Evolutionary conservation across 2,329 filamentous ascomycete species (phyloP).

Genomic region (Ceratocystis cubensis): DNA sequence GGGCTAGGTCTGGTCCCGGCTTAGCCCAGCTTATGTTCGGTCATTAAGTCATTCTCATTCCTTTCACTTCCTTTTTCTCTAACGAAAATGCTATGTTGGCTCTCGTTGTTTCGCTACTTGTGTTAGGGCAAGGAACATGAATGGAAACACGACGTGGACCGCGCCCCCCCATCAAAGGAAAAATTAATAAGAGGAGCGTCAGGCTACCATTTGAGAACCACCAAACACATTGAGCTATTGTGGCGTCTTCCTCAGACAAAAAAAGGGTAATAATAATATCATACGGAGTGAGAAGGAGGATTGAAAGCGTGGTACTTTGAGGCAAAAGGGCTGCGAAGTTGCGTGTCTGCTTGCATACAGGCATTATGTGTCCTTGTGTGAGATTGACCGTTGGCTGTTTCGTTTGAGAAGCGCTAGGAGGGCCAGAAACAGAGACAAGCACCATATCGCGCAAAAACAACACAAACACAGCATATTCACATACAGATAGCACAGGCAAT

Average conservation of each 20-base stretch:
- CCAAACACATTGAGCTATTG: not conserved
- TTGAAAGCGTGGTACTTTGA: conserved; percentile 8
- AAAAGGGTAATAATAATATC: not conserved
- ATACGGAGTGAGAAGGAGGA: not conserved
- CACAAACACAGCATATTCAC: not conserved
- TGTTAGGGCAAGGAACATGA: not conserved
- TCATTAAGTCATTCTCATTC: conserved; percentile 2
- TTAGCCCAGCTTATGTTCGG: not conserved
- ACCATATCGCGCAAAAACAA: not conserved
- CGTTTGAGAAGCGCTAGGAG: not conserved
- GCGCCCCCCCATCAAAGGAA: not conserved
- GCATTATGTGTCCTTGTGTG: not conserved
- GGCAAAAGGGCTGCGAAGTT: not conserved
- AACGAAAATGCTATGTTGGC: not conserved
- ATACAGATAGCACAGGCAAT: not conserved
- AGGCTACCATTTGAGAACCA: not conserved
- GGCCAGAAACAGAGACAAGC: not conserved
- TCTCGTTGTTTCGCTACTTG: conserved; percentile 4
- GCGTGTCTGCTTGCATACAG: not conserved
- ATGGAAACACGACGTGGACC: conserved; percentile 2
- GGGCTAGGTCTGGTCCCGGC: not conserved
- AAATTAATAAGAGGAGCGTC: not conserved
- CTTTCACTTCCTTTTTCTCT: not conserved
- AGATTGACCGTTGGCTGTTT: not conserved
- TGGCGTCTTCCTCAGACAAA: not conserved